phyloP scores from a whole-genome alignment of 306 rosid species.

The Mucuna pruriens region DNA sequence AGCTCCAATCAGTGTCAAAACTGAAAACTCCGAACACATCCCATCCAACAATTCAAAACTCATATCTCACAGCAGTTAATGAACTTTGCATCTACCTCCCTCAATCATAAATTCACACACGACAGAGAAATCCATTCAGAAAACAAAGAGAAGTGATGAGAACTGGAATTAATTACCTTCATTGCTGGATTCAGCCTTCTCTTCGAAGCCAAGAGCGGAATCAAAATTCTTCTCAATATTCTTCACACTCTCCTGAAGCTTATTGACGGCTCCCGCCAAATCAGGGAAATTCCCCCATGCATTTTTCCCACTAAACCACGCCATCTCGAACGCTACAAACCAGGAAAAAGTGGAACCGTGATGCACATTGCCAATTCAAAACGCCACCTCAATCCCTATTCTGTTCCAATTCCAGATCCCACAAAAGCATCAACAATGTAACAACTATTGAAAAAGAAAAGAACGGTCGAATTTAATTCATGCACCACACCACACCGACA shows the following conservation, averaged over 20 bases:
- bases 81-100: slow-evolving; percentile 11
- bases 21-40: slow-evolving; percentile 21
- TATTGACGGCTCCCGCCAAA: slow-evolving; percentile 97
- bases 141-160: slow-evolving; percentile 27
- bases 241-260: slow-evolving; percentile 99
- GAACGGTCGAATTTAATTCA: not conserved
- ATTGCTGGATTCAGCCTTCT: slow-evolving; percentile 68
- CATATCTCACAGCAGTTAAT: slow-evolving; percentile 15
- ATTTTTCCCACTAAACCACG: slow-evolving; percentile 90
- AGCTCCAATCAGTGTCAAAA: slow-evolving; percentile 39
- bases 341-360: slow-evolving; percentile 34
- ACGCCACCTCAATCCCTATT: slow-evolving; percentile 20
- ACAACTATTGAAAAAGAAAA: not conserved
- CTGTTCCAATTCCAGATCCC: slow-evolving; percentile 39
- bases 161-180: slow-evolving; percentile 68
- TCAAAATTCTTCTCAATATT: slow-evolving; percentile 97
- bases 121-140: slow-evolving; percentile 8
- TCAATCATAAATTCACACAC: slow-evolving; percentile 18
- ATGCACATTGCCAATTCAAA: slow-evolving; percentile 40
- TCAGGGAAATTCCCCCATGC: slow-evolving; percentile 93
- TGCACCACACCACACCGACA: not conserved
- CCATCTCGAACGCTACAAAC: slow-evolving; percentile 63
- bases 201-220: slow-evolving; percentile 90
- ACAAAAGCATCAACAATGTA: slow-evolving; percentile 1
- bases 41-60: slow-evolving; percentile 1